Evolutionary conservation across 306 rosid species (phyloP).

Genomic region (Crataegus laevigata): DNA sequence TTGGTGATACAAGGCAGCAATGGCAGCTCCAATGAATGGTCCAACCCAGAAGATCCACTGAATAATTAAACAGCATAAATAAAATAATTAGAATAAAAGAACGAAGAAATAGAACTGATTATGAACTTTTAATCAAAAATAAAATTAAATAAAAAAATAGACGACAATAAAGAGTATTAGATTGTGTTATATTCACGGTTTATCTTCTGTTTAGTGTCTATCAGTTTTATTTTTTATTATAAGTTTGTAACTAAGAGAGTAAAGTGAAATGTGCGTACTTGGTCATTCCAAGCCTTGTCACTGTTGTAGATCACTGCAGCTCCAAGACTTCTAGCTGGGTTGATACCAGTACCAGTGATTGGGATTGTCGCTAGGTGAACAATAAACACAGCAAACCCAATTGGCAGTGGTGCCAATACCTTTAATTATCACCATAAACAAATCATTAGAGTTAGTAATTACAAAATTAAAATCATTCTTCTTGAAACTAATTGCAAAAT

Average conservation of each 20-base stretch:
- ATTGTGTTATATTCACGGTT: too few relatives aligned
- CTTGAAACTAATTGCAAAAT: neutral
- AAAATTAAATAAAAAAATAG: too few relatives aligned
- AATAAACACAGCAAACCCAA: conserved; percentile 45
- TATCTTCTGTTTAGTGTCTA: too few relatives aligned
- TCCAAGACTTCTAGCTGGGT: conserved; percentile 43
- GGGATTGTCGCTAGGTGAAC: conserved; percentile 48
- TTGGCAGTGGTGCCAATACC: conserved; percentile 50
- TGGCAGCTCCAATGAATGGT: conserved; percentile 40
- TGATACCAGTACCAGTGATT: conserved; percentile 44
- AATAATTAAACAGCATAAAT: neutral
- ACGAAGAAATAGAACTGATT: too few relatives aligned
- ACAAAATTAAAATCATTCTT: neutral
- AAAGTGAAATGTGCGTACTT: conserved; percentile 3
- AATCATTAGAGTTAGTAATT: neutral
- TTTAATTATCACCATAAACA: neutral
- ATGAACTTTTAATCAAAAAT: too few relatives aligned
- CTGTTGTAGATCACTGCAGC: conserved; percentile 32
- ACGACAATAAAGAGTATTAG: too few relatives aligned
- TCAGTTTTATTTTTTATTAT: too few relatives aligned
- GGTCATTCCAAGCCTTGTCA: conserved; percentile 33
- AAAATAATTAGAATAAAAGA: too few relatives aligned
- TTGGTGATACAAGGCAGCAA: conserved; percentile 40
- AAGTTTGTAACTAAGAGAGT: neutral
- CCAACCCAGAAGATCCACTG: conserved; percentile 45